Evolutionary conservation across 176 grass and related monocot genomes (phyloP).

Genomic region (Stipa capillata): DNA sequence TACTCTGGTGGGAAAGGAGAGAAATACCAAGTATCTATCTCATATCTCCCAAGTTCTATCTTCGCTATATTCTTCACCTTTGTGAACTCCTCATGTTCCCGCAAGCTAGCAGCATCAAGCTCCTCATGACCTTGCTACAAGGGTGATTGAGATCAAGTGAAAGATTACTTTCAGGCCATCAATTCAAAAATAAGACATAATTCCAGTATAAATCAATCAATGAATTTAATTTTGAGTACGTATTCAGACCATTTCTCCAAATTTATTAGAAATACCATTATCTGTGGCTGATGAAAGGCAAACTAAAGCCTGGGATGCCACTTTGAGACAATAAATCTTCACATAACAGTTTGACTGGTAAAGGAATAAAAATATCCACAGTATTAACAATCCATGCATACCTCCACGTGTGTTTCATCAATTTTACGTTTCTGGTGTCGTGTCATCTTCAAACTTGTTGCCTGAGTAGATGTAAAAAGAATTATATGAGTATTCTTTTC

Average conservation of each 20-base stretch:
- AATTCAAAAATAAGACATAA: background rate
- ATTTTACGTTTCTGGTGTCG: constrained; percentile 96
- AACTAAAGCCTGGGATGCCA: background rate
- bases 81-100: constrained; percentile 96
- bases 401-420: constrained; percentile 98
- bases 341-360: background rate
- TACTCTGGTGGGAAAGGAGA: constrained; percentile 98
- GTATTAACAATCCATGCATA: constrained; percentile 31
- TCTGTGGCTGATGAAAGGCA: background rate
- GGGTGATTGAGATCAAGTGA: background rate
- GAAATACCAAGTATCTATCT: constrained; percentile 99
- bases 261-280: background rate
- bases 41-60: constrained; percentile 96
- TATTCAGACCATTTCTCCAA: background rate
- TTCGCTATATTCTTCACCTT: constrained; percentile 99
- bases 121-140: constrained; percentile 88
- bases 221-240: background rate
- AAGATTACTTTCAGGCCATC: constrained; percentile 8
- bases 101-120: constrained; percentile 90
- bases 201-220: background rate
- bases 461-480: constrained; percentile 48
- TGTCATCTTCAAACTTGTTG: constrained; percentile 98
- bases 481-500: background rate
- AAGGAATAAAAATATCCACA: constrained; percentile 5
- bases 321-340: constrained; percentile 7